These are phyloP conservation scores for Fusarium sambucinum DNA, from an alignment of 2,329 filamentous ascomycete species.

Conservation along the genomic window DNA sequence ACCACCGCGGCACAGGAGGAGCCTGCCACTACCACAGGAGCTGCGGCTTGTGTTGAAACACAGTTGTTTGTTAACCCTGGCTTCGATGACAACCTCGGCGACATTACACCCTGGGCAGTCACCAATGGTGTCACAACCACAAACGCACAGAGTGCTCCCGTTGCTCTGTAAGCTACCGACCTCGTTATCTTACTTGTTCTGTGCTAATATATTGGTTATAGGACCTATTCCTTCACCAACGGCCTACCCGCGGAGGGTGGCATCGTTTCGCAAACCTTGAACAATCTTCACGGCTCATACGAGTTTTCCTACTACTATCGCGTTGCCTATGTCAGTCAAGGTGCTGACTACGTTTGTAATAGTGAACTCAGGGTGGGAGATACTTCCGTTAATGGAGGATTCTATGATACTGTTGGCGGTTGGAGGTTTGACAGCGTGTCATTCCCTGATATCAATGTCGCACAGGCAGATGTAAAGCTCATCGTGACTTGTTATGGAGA, in stretches of 20 bases:
- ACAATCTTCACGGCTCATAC: background rate
- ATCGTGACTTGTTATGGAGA: rapidly evolving
- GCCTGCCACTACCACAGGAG: background rate
- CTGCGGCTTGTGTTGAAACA: background rate
- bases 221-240: rapidly evolving
- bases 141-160: rapidly evolving
- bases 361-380: background rate
- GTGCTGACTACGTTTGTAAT: background rate
- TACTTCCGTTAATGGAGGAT: rapidly evolving
- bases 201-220: background rate
- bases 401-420: rapidly evolving
- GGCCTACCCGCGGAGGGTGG: rapidly evolving
- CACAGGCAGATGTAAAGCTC: background rate
- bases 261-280: background rate
- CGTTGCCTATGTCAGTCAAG: background rate
- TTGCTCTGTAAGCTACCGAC: background rate
- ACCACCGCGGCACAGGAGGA: background rate
- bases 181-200: rapidly evolving
- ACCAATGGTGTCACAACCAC: too few species aligned
- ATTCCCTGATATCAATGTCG: background rate
- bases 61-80: background rate
- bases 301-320: background rate
- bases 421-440: background rate
- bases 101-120: too few species aligned
- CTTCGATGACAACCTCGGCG: background rate